Percentiles rank a stretch among this genome's conserved stretches.
These are phyloP conservation scores for Ilex paraguariensis DNA, from an alignment of 305 asterid genomes.

Conservation along the genomic window DNA sequence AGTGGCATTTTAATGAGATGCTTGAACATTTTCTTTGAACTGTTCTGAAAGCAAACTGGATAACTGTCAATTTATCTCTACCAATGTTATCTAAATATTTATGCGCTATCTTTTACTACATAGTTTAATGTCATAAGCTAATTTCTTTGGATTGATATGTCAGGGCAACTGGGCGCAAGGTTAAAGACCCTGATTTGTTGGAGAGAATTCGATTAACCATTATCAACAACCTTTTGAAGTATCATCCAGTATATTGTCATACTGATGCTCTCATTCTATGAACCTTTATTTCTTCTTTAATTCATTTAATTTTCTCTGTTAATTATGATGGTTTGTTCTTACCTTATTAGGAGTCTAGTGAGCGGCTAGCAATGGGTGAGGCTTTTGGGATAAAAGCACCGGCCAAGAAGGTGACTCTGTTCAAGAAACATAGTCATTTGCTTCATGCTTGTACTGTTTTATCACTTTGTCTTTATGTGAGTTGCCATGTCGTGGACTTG, in stretches of 20 bases:
- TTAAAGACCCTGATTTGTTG: slow-evolving; percentile 92
- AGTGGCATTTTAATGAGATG: background rate
- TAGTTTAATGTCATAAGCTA: background rate
- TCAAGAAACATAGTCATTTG: slow-evolving; percentile 7
- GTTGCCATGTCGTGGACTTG: background rate
- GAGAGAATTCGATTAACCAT: slow-evolving; percentile 93
- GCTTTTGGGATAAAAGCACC: slow-evolving; percentile 90
- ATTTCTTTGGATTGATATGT: slow-evolving; percentile 1
- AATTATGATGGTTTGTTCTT: slow-evolving; percentile 9
- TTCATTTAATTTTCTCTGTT: background rate
- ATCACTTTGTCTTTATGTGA: background rate
- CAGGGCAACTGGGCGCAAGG: slow-evolving; percentile 85
- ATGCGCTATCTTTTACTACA: background rate
- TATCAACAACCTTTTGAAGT: slow-evolving; percentile 83
- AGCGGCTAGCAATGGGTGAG: slow-evolving; percentile 93
- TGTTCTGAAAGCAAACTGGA: background rate
- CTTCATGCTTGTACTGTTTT: slow-evolving; percentile 4
- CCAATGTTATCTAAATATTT: too few relatives aligned
- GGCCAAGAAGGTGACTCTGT: slow-evolving; percentile 52
- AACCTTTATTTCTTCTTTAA: slow-evolving; percentile 1
- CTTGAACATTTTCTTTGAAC: background rate
- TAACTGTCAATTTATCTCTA: background rate
- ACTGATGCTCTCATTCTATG: slow-evolving; percentile 12
- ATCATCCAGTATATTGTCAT: slow-evolving; percentile 77
- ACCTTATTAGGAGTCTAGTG: slow-evolving; percentile 78